Evolutionary conservation across 2,329 filamentous ascomycete species (phyloP), one percentile per base, ranked within the genome.

Genomic region (Thielaviopsis populi): DNA sequence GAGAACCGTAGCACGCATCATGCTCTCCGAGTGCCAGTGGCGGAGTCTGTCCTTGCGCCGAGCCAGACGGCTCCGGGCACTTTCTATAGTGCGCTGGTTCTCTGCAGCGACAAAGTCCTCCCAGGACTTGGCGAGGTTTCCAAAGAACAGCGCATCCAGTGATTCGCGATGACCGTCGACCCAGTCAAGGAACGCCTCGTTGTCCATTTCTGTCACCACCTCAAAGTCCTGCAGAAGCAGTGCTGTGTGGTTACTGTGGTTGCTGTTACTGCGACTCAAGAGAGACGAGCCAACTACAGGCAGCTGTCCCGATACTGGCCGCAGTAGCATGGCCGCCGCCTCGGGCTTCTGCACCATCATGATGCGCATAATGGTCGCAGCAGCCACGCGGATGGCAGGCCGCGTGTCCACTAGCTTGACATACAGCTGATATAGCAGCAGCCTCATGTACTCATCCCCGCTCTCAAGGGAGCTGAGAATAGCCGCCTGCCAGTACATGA

Each of bases 401-500:
- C 86, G 80, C 0, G 80, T 76, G 63, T 90, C 90, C 7, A 94
- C 84, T 42, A 97, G 78, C 72, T 95, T 95, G 7, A 86, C 85
- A 72, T 97, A 99, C 2, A 99, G 83, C 66, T 96, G 84, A 70
- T 96, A 97, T 79, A 91, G 96, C 50, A 97, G 83, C 41, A 96
- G 79, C 67, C 87, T 87, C 70, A 96, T 81, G 70, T 89, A 88
- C 10, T 89, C 85, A n/a, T 88, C 83, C 54, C 96, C 90, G 6
- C 82, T 79, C 2, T 88, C 87, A 17, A 94, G 83, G 3, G 86
- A 84, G 1, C 85, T 86, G 17, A 99, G 77, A 17, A 99, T 84
- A 19, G 96, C 88, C 22, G 89, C 91, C 72, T 97, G 94, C 94
- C 94, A 99, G 73, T 96, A 97, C 0, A 89, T 84, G 69, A 99